Evolutionary conservation across 2,329 filamentous ascomycete species (phyloP), one percentile per base, ranked within the genome.

Genomic region (Rhynchosporium secalis): DNA sequence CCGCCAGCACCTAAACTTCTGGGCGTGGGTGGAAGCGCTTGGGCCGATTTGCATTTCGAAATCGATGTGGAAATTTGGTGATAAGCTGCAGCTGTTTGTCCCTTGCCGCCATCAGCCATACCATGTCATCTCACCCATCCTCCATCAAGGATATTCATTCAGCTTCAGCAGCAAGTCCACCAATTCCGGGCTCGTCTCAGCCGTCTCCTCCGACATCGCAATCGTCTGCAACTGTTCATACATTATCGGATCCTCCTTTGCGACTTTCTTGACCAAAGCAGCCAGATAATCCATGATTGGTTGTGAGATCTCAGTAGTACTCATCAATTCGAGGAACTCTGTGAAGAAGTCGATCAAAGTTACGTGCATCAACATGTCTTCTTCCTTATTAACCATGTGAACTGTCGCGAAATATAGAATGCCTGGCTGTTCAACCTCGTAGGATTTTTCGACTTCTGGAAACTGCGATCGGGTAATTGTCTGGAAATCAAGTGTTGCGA

Each of bases 361-460:
- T 29, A 74, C 68, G 58, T 74, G 73, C 73, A 75, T 75, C 54
- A 75, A 58, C 61, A 74, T 62, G 49, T 75, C 73, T 40, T 69
- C 68, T 62, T 72, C 67, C 45, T 70, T 72, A 52, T 73, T 62
- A 33, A 75, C 69, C 73, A 75, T 75, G 31, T 71, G 61, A 26
- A 68, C 61, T 12, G 69, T 64, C 2, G 73, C 73, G 65, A 74
- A 75, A 56, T 69, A 71, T 12, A 75, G 58, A 3, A 75, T 29
- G 4, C 73, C 73, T 10, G 63, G 62, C 36, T 68, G 64, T 8
- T 52, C 56, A 33, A 67, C 7, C 4, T 62, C 61, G 47, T 72
- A 72, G 29, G 59, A 59, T 20, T 40, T 47, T 48, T 74, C 72
- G 7, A 73, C 58, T 5, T 71, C 71, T 1, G 71, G 69, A 46